Evolutionary conservation across 2,329 filamentous ascomycete genomes (phyloP), one percentile per base, ranked within the genome.

Genomic region (Fusarium secorum): DNA sequence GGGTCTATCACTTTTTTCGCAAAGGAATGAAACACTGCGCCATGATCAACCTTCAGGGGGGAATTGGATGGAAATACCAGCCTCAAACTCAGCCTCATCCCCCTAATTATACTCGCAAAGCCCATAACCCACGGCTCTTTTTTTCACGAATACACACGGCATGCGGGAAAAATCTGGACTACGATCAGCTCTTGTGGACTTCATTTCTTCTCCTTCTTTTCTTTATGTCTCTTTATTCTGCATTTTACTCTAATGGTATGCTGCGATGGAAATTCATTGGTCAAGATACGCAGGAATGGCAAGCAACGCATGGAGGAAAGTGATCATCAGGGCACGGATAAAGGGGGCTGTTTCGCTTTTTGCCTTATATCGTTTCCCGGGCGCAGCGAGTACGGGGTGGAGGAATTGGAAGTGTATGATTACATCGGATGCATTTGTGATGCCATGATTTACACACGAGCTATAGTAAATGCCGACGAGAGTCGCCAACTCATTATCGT

Each of bases 221-320:
- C 17, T 51, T 36, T 55, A 45, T 41, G 48, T 53, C 58, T 59
- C 55, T 54, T 60, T 57, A 52, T 64, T 39, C 44, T 45, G 44
- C 17, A 63, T 49, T 49, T 68, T 61, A 48, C 32, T 68, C 51
- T 72, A 70, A 71, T 71, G 60, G 69, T 48, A 66, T 58, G 48
- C 42, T 56, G 55, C 14, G 48, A 55, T 30, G 66, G 60, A 60
- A 59, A 62, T 58, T 70, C 42, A 72, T 48, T 32, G 30, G 59
- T 44, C 35, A 66, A 49, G 64, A 55, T 48, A 61, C 60, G 45
- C 41, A 52, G 64, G 49, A 68, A 67, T 67, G 45, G 60, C 28
- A 60, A 17, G 48, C 35, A 66, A 46, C 30, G 54, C 59, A 64
- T 53, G 62, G 22, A 51, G 44, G 41, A 64, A 52, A 33, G 35